Conservation (phyloP, 1,139 yeast genomes). For the Chernovozyma aurita region DNA sequence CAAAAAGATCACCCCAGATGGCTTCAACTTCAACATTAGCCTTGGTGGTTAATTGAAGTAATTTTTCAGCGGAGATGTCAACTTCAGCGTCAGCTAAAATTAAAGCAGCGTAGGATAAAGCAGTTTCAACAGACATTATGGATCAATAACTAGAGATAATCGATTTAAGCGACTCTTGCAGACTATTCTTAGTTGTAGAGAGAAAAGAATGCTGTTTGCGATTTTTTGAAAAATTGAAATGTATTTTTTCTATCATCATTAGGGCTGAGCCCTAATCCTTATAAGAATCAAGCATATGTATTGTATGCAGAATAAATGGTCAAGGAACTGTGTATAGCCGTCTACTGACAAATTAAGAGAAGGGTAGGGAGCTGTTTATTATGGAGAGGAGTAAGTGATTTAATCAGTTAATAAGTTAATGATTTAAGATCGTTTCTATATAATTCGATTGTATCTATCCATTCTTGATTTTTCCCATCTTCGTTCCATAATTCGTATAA, state of each 20-base stretch:
- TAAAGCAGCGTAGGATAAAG: conserved; percentile 84
- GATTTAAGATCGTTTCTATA: no score
- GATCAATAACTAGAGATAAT: conserved; percentile 38
- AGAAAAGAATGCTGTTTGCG: not conserved
- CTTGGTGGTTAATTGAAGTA: conserved; percentile 54
- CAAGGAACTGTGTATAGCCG: no score
- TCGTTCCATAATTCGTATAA: no score
- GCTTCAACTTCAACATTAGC: conserved; percentile 47
- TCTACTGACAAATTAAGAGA: no score
- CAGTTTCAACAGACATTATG: conserved; percentile 73
- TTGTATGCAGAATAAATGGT: no score
- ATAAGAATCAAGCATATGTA: no score
- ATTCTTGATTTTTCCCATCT: no score
- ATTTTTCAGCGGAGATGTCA: conserved; percentile 75
- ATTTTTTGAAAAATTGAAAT: not conserved
- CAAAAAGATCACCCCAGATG: conserved; percentile 79
- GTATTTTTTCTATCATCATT: not conserved
- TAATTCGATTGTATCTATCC: no score
- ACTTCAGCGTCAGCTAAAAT: conserved; percentile 82
- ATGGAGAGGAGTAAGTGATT: no score
- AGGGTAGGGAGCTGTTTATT: no score
- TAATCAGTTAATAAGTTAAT: no score
- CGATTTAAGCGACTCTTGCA: conserved; percentile 51
- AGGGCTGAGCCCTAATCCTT: not conserved
- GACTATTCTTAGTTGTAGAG: conserved; percentile 54